These are phyloP conservation scores for Entophlyctis helioformis DNA, from an alignment of 192 early-diverging fungal genomes.

Conservation along the genomic window DNA sequence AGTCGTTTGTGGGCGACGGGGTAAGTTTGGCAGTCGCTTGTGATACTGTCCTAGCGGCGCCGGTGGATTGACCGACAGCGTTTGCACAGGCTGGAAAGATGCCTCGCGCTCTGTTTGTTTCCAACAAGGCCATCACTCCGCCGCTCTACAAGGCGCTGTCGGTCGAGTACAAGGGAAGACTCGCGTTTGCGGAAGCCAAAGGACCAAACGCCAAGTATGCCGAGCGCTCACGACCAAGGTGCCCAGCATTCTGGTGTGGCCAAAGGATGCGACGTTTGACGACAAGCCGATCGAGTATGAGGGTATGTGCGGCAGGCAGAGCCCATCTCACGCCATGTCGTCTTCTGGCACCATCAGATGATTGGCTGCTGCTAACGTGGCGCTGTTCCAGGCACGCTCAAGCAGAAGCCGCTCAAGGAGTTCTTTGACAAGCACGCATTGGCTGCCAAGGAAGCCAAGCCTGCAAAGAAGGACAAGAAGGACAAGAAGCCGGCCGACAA, in stretches of 20 bases:
- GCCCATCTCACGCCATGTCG: neutral
- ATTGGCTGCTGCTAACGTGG: neutral
- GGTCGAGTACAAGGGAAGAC: slow-evolving; percentile 53
- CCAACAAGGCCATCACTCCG: slow-evolving; percentile 61
- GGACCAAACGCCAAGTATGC: slow-evolving; percentile 31
- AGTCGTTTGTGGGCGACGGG: slow-evolving; percentile 15
- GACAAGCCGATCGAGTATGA: slow-evolving; percentile 34
- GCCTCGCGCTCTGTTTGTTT: slow-evolving; percentile 68
- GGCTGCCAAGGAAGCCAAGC: slow-evolving; percentile 12
- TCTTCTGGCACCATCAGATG: neutral
- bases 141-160: slow-evolving; percentile 81
- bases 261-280: slow-evolving; percentile 29
- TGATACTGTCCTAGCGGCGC: no score
- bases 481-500: slow-evolving; percentile 5
- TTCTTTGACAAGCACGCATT: slow-evolving; percentile 53
- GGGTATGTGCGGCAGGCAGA: slow-evolving; percentile 26
- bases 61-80: no score
- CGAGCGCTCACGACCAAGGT: slow-evolving; percentile 40
- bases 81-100: no score
- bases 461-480: slow-evolving; percentile 15
- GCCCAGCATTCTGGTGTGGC: slow-evolving; percentile 63
- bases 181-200: slow-evolving; percentile 64
- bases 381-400: slow-evolving; percentile 29
- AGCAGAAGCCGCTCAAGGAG: slow-evolving; percentile 43
- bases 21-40: no score